Evolutionary conservation across 1,284 basidiomycete genomes (phyloP).

Genomic region (Pseudozyma pruni): DNA sequence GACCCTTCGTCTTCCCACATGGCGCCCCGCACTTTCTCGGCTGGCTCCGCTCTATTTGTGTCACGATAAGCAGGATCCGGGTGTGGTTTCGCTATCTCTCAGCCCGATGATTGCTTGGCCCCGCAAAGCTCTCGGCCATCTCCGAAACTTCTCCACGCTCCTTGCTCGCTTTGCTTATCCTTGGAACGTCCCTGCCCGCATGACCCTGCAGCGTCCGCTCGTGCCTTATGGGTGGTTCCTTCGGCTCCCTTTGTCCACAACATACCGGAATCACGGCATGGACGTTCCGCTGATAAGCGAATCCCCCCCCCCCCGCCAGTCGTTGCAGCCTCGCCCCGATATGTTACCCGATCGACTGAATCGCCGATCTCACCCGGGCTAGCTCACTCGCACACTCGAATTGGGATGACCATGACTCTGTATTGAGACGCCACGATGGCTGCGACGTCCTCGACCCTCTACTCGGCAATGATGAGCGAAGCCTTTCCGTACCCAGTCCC

Average conservation of each 20-base stretch:
- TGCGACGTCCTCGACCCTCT: not conserved
- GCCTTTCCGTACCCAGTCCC: conserved; percentile 65
- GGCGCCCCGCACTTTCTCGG: conserved; percentile 38
- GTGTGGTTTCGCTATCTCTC: conserved; percentile 34
- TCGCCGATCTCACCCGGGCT: conserved; percentile 6
- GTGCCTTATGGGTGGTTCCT: not conserved
- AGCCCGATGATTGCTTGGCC: conserved; percentile 35
- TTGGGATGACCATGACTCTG: too few relatives aligned
- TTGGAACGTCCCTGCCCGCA: not conserved
- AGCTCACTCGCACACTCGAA: too few relatives aligned
- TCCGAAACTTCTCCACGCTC: conserved; percentile 35
- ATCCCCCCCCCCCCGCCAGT: too few relatives aligned
- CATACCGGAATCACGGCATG: too few relatives aligned
- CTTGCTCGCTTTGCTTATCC: not conserved
- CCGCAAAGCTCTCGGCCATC: conserved; percentile 34
- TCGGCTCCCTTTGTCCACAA: too few relatives aligned
- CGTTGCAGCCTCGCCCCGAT: too few relatives aligned
- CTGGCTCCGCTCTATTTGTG: not conserved
- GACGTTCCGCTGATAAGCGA: too few relatives aligned
- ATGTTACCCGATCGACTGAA: not conserved
- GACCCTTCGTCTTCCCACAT: conserved; percentile 14
- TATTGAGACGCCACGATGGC: too few relatives aligned
- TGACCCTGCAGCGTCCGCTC: conserved; percentile 13
- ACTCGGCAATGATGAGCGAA: conserved; percentile 62
- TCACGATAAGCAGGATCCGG: conserved; percentile 19